A percentile compares a stretch with the other conserved stretches of the same genome.
Evolutionary conservation across 257 asterid genomes (phyloP).

Genomic region (Jasminum sambac): DNA sequence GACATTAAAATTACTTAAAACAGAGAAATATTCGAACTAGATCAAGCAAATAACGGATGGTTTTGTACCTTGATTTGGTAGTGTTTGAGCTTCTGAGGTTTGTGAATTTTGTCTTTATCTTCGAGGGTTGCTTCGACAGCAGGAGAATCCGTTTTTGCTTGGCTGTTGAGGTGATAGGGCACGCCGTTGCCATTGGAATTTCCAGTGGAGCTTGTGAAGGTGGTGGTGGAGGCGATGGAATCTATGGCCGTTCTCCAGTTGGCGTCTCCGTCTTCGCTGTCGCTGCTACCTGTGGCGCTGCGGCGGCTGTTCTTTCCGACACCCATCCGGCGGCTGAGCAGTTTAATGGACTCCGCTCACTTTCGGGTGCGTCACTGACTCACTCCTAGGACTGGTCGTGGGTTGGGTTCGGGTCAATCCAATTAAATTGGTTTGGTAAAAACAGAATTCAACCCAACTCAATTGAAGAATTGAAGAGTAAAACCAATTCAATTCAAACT

Average conservation of each 20-base stretch:
- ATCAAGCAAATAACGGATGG: neutral
- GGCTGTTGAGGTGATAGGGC: conserved; percentile 13
- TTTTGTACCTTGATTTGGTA: conserved; percentile 68
- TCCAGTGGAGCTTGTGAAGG: conserved; percentile 18
- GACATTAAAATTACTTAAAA: neutral
- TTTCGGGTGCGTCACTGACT: neutral
- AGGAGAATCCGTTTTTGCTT: conserved; percentile 6
- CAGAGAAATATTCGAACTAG: too few relatives aligned
- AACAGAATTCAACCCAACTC: too few relatives aligned
- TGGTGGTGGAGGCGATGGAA: conserved; percentile 50
- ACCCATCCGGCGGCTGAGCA: conserved; percentile 37
- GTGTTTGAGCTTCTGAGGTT: conserved; percentile 51
- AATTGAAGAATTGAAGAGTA: too few relatives aligned
- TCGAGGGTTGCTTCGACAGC: conserved; percentile 14
- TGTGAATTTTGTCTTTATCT: conserved; percentile 36
- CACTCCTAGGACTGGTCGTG: too few relatives aligned
- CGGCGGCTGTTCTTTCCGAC: conserved; percentile 26
- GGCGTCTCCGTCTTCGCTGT: conserved; percentile 85
- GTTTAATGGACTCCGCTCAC: neutral
- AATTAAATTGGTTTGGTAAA: too few relatives aligned
- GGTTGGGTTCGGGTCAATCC: too few relatives aligned
- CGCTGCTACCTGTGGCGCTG: conserved; percentile 52
- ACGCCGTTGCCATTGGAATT: conserved; percentile 9
- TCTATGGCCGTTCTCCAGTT: conserved; percentile 85
- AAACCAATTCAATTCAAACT: too few relatives aligned